These are phyloP conservation scores for Neoascochyta sp. DNA, from an alignment of 2,329 filamentous ascomycete genomes.

Conservation along the genomic window DNA sequence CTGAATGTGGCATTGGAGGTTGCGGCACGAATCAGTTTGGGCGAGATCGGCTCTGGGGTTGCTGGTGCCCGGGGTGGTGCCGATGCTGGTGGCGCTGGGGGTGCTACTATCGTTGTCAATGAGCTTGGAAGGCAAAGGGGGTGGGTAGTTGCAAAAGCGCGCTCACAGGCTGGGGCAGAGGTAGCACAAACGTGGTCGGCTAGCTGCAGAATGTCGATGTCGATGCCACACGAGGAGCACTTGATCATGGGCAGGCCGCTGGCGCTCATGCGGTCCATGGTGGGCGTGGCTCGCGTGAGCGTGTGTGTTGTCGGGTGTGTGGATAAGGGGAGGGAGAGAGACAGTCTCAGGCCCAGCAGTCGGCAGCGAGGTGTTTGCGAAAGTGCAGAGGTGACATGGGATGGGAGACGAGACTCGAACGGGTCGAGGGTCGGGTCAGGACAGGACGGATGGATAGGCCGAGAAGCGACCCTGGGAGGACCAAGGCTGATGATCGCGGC, in stretches of 20 bases:
- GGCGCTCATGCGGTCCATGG: slow-evolving; percentile 31
- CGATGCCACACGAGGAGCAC: slow-evolving; percentile 42
- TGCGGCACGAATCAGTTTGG: slow-evolving; percentile 33
- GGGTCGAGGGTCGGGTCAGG: slow-evolving; percentile 13
- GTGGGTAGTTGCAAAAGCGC: slow-evolving; percentile 16
- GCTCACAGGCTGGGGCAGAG: slow-evolving; percentile 29
- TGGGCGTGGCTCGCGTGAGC: slow-evolving; percentile 20
- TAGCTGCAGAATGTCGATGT: slow-evolving; percentile 82
- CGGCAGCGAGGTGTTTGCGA: too few species aligned
- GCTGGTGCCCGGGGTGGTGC: slow-evolving; percentile 5
- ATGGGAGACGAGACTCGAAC: slow-evolving; percentile 14
- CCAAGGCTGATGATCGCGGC: too few species aligned
- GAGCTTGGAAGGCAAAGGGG: too few species aligned
- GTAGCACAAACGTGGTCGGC: slow-evolving; percentile 73
- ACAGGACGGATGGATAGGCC: slow-evolving; percentile 18
- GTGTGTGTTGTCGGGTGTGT: too few species aligned
- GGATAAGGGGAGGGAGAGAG: too few species aligned
- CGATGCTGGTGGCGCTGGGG: slow-evolving; percentile 4
- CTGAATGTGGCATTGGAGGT: slow-evolving; percentile 29
- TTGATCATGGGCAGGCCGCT: slow-evolving; percentile 39
- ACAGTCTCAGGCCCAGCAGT: too few species aligned
- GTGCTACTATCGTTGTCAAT: slow-evolving; percentile 8
- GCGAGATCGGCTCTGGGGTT: slow-evolving; percentile 7
- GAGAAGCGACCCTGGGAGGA: slow-evolving; percentile 25
- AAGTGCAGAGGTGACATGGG: slow-evolving; percentile 27